A percentile compares a stretch with the other conserved stretches of the same genome.
Evolutionary conservation across 495 filamentous ascomycete genomes (phyloP).

Genomic region (Penicillium taxi): DNA sequence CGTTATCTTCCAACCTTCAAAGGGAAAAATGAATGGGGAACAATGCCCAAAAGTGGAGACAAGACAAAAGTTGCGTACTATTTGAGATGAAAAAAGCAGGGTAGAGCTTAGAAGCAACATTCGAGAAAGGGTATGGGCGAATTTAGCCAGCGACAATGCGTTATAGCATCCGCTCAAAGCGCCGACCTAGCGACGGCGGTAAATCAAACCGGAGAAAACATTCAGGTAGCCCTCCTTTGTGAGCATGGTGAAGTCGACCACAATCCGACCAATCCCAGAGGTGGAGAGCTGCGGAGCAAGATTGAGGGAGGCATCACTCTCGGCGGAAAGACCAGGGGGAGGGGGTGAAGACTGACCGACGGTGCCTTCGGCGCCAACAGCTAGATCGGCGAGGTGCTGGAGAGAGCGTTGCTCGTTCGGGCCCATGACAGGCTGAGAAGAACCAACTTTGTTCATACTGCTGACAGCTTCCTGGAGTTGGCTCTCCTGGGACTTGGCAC

Average conservation of each 20-base stretch:
- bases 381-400: slow-evolving; percentile 59
- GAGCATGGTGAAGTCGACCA: slow-evolving; percentile 39
- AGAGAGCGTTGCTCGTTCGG: slow-evolving; percentile 46
- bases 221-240: slow-evolving; percentile 41
- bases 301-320: slow-evolving; percentile 25
- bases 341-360: slow-evolving; percentile 29
- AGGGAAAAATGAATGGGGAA: too few species aligned
- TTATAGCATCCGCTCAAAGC: too few species aligned
- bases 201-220: slow-evolving; percentile 38
- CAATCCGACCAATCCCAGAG: slow-evolving; percentile 21
- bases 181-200: slow-evolving; percentile 24
- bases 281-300: slow-evolving; percentile 24
- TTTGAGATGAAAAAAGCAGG: too few species aligned
- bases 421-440: slow-evolving; percentile 34
- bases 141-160: too few species aligned
- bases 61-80: too few species aligned
- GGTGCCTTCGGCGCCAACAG: slow-evolving; percentile 41
- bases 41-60: too few species aligned
- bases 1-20: too few species aligned
- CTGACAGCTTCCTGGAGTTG: slow-evolving; percentile 29
- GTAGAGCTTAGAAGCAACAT: too few species aligned
- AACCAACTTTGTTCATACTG: slow-evolving; percentile 10
- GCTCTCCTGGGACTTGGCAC: slow-evolving; percentile 32
- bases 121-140: background rate
- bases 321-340: slow-evolving; percentile 25